Percentiles rank a stretch among this genome's conserved stretches.
These are phyloP conservation scores for Rostrohypoxylon terebratum DNA, from an alignment of 495 filamentous ascomycete species.

Conservation along the genomic window DNA sequence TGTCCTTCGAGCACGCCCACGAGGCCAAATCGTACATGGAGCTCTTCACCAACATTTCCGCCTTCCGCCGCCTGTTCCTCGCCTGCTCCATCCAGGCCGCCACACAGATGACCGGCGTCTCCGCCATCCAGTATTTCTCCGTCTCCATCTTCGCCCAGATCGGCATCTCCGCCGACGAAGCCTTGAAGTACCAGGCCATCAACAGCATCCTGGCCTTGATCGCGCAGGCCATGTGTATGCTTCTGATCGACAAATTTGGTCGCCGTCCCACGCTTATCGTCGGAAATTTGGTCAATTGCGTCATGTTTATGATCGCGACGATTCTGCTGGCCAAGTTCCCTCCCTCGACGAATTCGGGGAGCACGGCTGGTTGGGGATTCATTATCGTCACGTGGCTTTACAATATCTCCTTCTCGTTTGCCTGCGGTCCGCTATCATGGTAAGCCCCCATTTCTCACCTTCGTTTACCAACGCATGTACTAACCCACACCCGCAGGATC, in stretches of 20 bases:
- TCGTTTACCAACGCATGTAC: background rate
- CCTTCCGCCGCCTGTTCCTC: slow-evolving; percentile 76
- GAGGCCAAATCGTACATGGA: slow-evolving; percentile 77
- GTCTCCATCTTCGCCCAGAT: slow-evolving; percentile 75
- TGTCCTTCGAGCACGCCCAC: slow-evolving; percentile 67
- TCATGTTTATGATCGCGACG: slow-evolving; percentile 62
- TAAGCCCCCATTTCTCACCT: background rate
- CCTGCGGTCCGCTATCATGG: slow-evolving; percentile 69
- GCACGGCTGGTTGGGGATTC: slow-evolving; percentile 75
- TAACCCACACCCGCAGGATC: slow-evolving; percentile 59
- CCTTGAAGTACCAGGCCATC: slow-evolving; percentile 78
- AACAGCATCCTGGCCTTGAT: slow-evolving; percentile 74
- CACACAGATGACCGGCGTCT: slow-evolving; percentile 79
- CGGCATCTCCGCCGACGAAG: slow-evolving; percentile 71
- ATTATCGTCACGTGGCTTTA: slow-evolving; percentile 78
- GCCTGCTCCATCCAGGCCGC: slow-evolving; percentile 75
- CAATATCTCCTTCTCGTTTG: slow-evolving; percentile 74
- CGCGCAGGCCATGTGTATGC: slow-evolving; percentile 73
- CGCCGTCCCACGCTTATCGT: slow-evolving; percentile 73
- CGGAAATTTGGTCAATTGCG: slow-evolving; percentile 73
- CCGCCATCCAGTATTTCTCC: slow-evolving; percentile 79
- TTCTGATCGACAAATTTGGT: slow-evolving; percentile 74
- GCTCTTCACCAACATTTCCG: slow-evolving; percentile 69
- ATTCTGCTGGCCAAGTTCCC: slow-evolving; percentile 65
- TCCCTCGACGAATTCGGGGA: slow-evolving; percentile 62